Evolutionary conservation across 140 eudicot genomes (phyloP), one percentile per base, ranked within the genome.

Genomic region (Flaveria floridana): DNA sequence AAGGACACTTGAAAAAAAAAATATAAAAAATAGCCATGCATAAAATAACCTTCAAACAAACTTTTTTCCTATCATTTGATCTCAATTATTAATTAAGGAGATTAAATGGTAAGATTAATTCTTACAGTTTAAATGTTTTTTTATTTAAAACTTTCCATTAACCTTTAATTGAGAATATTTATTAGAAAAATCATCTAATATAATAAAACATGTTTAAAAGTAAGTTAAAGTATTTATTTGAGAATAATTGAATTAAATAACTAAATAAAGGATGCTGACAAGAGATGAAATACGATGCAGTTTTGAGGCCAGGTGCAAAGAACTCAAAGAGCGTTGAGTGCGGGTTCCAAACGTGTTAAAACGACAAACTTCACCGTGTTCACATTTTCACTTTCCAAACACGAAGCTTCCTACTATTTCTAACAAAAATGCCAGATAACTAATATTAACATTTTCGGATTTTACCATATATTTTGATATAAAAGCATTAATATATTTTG

Each of bases 301-400:
- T 30, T 50, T 12, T 69, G 61, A 23, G 44, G 68, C 68, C 68
- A 62, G 13, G 70, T 64, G 46, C 21, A 2, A 34, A 4, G 61
- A 53, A 53, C 61, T 53, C 19, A 9, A 16, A 68, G 74, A 51
- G 48, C 75, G 75, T 51, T 16, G 75, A 37, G 76, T 71, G 65
- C 76, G 76, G 53, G 76, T 71, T 18, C 53, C 25, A 19, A 71
- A 16, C 53, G 76, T 53, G 76, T 71, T 18, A 28, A 52, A 71
- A 26, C 6, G 7, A 4, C n/a, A 46, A 42, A 42, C 57, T n/a
- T 1, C 20, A 16, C 11, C 0, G 0, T 2, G 21, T 16, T 16
- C 61, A 53, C 20, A 62, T 9, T 62, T 62, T 62, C 42, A 26
- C 39, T 6, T 18, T 53, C 61, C 61, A 16, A 51, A 53, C 0